These are phyloP conservation scores for Hanseniaspora valbyensis DNA, from an alignment of 805 yeast genomes.

Conservation along the genomic window DNA sequence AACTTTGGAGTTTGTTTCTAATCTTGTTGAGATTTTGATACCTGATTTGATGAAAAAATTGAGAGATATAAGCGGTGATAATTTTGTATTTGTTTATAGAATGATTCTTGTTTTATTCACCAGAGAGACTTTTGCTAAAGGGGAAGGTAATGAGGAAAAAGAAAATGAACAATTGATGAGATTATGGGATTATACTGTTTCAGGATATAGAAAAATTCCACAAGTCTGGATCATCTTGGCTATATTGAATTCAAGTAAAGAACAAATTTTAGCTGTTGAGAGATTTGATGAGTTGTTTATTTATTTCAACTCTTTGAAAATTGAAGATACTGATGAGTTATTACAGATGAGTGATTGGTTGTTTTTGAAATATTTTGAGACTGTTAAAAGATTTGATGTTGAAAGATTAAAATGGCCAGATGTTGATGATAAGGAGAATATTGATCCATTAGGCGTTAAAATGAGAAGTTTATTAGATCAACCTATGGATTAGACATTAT, in stretches of 20 bases:
- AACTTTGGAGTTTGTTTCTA: constrained; percentile 75
- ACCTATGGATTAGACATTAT: constrained; percentile 17
- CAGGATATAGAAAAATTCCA: constrained; percentile 5
- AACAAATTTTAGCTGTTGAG: constrained; percentile 58
- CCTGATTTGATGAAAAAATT: constrained; percentile 76
- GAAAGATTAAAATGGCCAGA: constrained; percentile 15
- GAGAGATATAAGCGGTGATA: constrained; percentile 77
- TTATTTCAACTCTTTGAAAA: constrained; percentile 82
- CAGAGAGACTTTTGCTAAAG: constrained; percentile 66
- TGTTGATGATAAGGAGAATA: neutral
- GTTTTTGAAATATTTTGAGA: constrained; percentile 67
- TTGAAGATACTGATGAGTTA: constrained; percentile 64
- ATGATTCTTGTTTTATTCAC: constrained; percentile 94
- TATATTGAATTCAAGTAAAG: constrained; percentile 76
- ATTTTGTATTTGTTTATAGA: constrained; percentile 85
- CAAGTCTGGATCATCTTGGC: constrained; percentile 53
- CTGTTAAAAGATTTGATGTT: constrained; percentile 40
- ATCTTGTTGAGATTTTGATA: constrained; percentile 77
- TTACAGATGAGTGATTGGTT: constrained; percentile 75
- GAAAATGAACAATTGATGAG: constrained; percentile 42
- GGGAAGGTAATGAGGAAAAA: constrained; percentile 65
- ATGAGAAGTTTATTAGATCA: constrained; percentile 4
- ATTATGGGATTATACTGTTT: constrained; percentile 10
- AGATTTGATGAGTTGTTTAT: constrained; percentile 86
- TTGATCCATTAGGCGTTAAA: neutral